Evolutionary conservation across 805 yeast species (phyloP).

Genomic region (Lipomyces yamadae): DNA sequence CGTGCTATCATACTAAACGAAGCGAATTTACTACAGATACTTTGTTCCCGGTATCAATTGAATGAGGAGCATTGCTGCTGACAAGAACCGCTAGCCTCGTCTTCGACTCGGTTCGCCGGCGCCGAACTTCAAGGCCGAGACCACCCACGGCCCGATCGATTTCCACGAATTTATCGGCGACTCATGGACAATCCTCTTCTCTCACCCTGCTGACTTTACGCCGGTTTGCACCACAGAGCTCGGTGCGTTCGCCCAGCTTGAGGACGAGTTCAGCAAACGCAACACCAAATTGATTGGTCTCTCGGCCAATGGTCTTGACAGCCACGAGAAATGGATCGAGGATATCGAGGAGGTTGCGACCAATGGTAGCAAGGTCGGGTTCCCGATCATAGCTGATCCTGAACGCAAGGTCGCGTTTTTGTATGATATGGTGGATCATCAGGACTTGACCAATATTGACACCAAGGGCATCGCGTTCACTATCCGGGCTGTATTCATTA

Average conservation of each 20-base stretch:
- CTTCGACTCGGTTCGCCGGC: slow-evolving; percentile 82
- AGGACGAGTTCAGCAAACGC: slow-evolving; percentile 86
- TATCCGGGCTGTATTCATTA: slow-evolving; percentile 88
- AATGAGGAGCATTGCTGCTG: too few relatives aligned
- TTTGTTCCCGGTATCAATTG: background rate
- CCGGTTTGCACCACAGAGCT: slow-evolving; percentile 97
- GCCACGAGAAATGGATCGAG: slow-evolving; percentile 84
- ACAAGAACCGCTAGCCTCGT: slow-evolving; percentile 44
- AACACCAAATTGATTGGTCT: slow-evolving; percentile 86
- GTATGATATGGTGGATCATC: slow-evolving; percentile 88
- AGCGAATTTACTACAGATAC: background rate
- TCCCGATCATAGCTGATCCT: slow-evolving; percentile 91
- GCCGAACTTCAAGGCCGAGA: slow-evolving; percentile 83
- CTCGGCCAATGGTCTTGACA: slow-evolving; percentile 80
- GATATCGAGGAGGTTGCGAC: slow-evolving; percentile 85
- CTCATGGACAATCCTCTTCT: slow-evolving; percentile 85
- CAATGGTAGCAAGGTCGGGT: slow-evolving; percentile 69
- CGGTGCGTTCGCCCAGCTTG: slow-evolving; percentile 88
- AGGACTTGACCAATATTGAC: slow-evolving; percentile 71
- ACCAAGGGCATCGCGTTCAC: slow-evolving; percentile 78
- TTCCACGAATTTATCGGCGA: slow-evolving; percentile 88
- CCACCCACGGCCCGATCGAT: slow-evolving; percentile 80
- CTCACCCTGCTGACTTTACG: slow-evolving; percentile 96
- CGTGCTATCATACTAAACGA: background rate
- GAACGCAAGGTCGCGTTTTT: slow-evolving; percentile 81